phyloP scores from a whole-genome alignment of 1,284 basidiomycete species.

The Ceratobasidium sp. region DNA sequence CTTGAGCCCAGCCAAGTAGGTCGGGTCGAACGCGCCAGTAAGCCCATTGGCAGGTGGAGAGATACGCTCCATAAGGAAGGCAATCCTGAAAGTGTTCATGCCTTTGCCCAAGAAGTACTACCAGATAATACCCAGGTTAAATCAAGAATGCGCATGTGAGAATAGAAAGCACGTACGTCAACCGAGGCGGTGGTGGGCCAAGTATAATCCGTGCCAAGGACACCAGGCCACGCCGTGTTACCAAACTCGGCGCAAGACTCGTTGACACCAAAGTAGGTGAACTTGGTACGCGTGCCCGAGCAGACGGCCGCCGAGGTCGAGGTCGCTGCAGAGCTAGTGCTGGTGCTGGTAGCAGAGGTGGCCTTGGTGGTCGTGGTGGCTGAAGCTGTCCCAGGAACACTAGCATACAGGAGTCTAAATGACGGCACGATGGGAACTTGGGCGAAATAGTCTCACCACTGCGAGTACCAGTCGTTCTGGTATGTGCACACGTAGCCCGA shows the following conservation, averaged over 20 bases:
- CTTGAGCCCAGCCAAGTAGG: constrained; percentile 65
- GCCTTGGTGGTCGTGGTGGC: constrained; percentile 35
- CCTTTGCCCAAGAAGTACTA: constrained; percentile 65
- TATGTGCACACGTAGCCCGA: constrained; percentile 46
- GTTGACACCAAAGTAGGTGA: constrained; percentile 72
- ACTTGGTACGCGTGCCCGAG: constrained; percentile 60
- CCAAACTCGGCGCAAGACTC: constrained; percentile 71
- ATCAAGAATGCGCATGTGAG: constrained; percentile 51
- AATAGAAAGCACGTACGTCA: constrained; percentile 55
- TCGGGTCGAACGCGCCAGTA: constrained; percentile 52
- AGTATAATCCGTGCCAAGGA: constrained; percentile 55
- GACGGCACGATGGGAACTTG: too few species aligned
- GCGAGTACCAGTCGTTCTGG: constrained; percentile 46
- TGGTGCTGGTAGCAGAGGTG: constrained; percentile 33
- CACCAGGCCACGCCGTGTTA: not conserved
- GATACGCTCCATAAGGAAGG: constrained; percentile 69
- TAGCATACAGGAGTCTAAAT: not conserved
- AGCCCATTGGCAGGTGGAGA: constrained; percentile 59
- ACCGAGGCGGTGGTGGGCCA: constrained; percentile 63
- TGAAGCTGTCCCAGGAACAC: constrained; percentile 32
- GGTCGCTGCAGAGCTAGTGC: too few species aligned
- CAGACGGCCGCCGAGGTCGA: too few species aligned
- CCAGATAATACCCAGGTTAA: not conserved
- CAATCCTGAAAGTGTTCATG: constrained; percentile 72
- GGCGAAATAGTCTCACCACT: constrained; percentile 42